phyloP scores from a whole-genome alignment of 1,139 yeast species.

The Geotrichum citri-aurantii region DNA sequence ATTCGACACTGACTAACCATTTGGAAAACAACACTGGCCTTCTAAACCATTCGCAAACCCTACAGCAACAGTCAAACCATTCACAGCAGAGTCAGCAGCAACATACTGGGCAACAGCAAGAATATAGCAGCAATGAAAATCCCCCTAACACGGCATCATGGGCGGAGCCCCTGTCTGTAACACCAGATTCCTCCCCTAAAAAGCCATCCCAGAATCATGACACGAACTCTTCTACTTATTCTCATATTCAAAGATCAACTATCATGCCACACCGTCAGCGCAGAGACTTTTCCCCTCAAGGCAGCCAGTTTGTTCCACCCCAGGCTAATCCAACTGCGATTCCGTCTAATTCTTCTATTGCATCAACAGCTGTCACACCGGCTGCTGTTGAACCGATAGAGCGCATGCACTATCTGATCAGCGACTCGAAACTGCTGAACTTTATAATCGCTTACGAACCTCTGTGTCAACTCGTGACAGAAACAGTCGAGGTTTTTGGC shows the following conservation, averaged over 20 bases:
- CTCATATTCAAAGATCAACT: not conserved
- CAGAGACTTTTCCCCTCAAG: not conserved
- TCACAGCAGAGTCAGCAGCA: not conserved
- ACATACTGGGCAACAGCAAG: not conserved
- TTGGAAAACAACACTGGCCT: not conserved
- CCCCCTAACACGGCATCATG: not conserved
- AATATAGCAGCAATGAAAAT: not conserved
- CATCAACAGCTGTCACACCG: not conserved
- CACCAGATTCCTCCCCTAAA: not conserved
- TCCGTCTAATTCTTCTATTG: not conserved
- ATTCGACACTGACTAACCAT: not conserved
- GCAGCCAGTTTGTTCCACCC: not conserved
- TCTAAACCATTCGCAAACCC: not conserved
- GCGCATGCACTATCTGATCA: constrained; percentile 10
- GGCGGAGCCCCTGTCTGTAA: not conserved
- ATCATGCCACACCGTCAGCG: not conserved
- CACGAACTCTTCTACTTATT: not conserved
- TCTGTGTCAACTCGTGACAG: constrained; percentile 20
- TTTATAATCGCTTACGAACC: constrained; percentile 20
- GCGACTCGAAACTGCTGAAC: constrained; percentile 13
- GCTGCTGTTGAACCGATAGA: constrained; percentile 6
- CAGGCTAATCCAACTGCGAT: not conserved
- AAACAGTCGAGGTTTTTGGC: constrained; percentile 41
- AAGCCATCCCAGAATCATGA: not conserved
- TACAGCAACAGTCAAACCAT: not conserved